phyloP scores from a whole-genome alignment of 2,329 filamentous ascomycete genomes.

The Dactylonectria estremocensis region DNA sequence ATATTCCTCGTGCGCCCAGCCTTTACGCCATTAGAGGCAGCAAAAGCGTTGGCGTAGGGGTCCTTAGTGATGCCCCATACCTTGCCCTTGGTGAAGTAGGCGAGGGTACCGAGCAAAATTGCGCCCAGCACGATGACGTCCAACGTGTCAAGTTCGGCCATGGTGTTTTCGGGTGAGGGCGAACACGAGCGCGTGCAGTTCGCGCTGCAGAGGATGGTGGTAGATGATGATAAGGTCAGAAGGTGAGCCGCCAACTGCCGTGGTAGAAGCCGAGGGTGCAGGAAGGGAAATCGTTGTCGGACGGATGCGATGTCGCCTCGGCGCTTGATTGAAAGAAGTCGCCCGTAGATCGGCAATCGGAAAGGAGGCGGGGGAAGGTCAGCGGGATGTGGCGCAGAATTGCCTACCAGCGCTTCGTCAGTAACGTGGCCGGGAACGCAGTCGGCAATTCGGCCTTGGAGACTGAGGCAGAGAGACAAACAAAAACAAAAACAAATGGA shows the following conservation, averaged over 20 bases:
- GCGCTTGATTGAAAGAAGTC: slow-evolving; percentile 24
- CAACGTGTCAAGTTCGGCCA: slow-evolving; percentile 97
- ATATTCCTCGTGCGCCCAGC: slow-evolving; percentile 92
- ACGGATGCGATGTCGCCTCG: slow-evolving; percentile 25
- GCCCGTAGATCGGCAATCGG: slow-evolving; percentile 42
- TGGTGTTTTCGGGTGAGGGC: slow-evolving; percentile 60
- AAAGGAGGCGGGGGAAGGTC: slow-evolving; percentile 46
- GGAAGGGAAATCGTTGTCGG: slow-evolving; percentile 1
- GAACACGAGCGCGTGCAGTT: slow-evolving; percentile 27
- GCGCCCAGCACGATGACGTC: slow-evolving; percentile 92
- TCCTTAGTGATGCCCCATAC: slow-evolving; percentile 93
- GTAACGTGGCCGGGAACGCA: slow-evolving; percentile 26
- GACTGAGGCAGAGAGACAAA: slow-evolving; percentile 21
- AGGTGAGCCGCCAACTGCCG: slow-evolving; percentile 27
- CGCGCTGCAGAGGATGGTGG: slow-evolving; percentile 22
- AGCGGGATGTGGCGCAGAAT: slow-evolving; percentile 44
- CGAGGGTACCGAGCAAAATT: slow-evolving; percentile 88
- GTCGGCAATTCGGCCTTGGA: slow-evolving; percentile 32
- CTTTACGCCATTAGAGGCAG: slow-evolving; percentile 80
- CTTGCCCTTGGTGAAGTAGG: slow-evolving; percentile 98
- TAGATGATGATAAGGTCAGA: slow-evolving; percentile 28
- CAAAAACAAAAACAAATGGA: too few relatives aligned
- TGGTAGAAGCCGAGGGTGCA: slow-evolving; percentile 23
- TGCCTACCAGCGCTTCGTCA: slow-evolving; percentile 21
- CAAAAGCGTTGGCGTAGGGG: slow-evolving; percentile 84